Base-by-base conservation (phyloP, 2,329 filamentous ascomycete genomes). In the Chaetomium olivaceum region DNA sequence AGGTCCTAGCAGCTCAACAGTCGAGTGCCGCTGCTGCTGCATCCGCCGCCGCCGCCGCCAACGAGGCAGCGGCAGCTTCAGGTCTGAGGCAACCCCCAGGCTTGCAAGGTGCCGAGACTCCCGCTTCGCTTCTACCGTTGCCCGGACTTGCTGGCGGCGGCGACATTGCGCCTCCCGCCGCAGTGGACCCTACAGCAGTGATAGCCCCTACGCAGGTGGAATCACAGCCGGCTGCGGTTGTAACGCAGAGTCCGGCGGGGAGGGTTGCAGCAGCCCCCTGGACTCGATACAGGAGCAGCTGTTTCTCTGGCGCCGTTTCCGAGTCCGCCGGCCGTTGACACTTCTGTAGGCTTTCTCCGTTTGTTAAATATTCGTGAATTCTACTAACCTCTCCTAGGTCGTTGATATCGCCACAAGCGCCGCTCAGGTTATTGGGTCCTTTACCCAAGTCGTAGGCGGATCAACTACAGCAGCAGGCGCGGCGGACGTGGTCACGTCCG, bases 81-180 rank as follows among this genome's bases (percentile, higher is more conserved):
- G 68, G 67, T 12, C 48, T 71, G 36, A 67, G 31, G 43, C 68
- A 61, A 33, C 70, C 65, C 3, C 70, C 71, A 6, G 70, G 70
- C 7, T 36, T 69, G 59, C 68, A 70, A 48, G 63, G 8, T 14
- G 36, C 52, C 29, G 68, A 7, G 39, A 48, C 55, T 31, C 51
- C 59, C 11, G 63, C 14, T 7, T 61, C 62, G 11, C 66, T 72
- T 29, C 67, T 50, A 29, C 69, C 71, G 4, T 29, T 71, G 27
- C 71, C 71, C 19, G 69, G 58, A 5, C 64, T 72, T 7, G 69
- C 36, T 2, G 57, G 36, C 2, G 70, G 62, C 12, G 64, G 43
- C 21, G 52, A 51, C 3, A 58, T 63, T 3, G 50, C 58, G 7
- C 54, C 67, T 9, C 21, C 63, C 9, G 33, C 36, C 4, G 66